Conservation (phyloP, 345 rosid species). For the Eutrema japonicum region DNA sequence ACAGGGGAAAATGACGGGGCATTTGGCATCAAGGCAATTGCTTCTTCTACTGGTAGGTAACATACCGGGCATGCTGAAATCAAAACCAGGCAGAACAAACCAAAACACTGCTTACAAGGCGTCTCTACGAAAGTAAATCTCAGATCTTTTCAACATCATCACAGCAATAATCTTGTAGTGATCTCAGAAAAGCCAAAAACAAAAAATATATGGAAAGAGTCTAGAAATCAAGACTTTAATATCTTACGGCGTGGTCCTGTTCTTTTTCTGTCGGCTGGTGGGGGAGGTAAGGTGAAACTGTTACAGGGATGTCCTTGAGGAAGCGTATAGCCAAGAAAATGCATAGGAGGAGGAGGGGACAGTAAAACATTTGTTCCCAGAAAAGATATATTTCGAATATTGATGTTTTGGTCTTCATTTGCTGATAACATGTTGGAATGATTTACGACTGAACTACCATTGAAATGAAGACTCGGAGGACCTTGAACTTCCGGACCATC, state of each 20-base stretch:
- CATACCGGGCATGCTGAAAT: slow-evolving; percentile 96
- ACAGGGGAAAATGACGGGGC: slow-evolving; percentile 83
- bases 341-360: slow-evolving; percentile 66
- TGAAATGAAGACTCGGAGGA: slow-evolving; percentile 52
- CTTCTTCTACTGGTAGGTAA: slow-evolving; percentile 96
- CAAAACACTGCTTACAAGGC: slow-evolving; percentile 24
- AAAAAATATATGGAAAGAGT: not conserved
- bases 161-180: slow-evolving; percentile 17
- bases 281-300: slow-evolving; percentile 89
- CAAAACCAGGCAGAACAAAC: slow-evolving; percentile 37
- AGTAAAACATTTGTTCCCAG: slow-evolving; percentile 20
- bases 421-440: slow-evolving; percentile 35
- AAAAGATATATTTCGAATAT: slow-evolving; percentile 40
- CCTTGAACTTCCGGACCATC: slow-evolving; percentile 57
- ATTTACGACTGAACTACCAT: slow-evolving; percentile 44
- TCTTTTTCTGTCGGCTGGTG: slow-evolving; percentile 92
- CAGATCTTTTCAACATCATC: slow-evolving; percentile 22
- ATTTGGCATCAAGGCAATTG: slow-evolving; percentile 82
- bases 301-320: slow-evolving; percentile 96
- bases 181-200: not conserved
- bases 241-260: slow-evolving; percentile 96
- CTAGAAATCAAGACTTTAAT: not conserved
- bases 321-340: slow-evolving; percentile 88
- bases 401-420: slow-evolving; percentile 35
- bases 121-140: slow-evolving; percentile 13